Evolutionary conservation across 2,329 filamentous ascomycete species (phyloP).

Genomic region (Colletotrichum ledebouriae): DNA sequence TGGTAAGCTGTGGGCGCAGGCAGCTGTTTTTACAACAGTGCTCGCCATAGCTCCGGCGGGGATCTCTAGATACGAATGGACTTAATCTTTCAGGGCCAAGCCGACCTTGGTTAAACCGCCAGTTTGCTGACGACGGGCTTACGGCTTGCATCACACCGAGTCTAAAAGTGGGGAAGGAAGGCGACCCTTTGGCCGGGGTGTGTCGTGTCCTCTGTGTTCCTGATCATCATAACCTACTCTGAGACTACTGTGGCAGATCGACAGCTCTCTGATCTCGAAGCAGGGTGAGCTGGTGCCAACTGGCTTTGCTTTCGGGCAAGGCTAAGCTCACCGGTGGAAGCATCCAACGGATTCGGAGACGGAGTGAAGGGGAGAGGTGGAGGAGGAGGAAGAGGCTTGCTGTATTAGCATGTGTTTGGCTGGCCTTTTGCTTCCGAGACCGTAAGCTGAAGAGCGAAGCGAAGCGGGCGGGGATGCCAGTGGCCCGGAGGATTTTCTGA

Average conservation of each 20-base stretch:
- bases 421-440: constrained; percentile 28
- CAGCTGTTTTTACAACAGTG: too few relatives aligned
- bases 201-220: constrained; percentile 11
- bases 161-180: constrained; percentile 35
- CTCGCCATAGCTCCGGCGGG: not conserved
- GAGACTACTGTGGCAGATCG: too few relatives aligned
- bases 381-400: constrained; percentile 14
- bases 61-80: not conserved
- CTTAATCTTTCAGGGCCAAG: constrained; percentile 6
- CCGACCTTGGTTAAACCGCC: not conserved
- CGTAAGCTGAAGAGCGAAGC: constrained; percentile 24
- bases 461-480: constrained; percentile 15
- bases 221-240: constrained; percentile 1
- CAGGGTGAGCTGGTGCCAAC: not conserved
- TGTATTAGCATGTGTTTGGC: constrained; percentile 3
- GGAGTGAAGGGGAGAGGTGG: not conserved
- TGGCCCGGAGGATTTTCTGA: constrained; percentile 30
- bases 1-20: too few relatives aligned
- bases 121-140: constrained; percentile 35
- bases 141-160: constrained; percentile 32
- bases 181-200: constrained; percentile 2
- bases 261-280: too few relatives aligned
- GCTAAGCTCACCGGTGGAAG: constrained; percentile 27
- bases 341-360: constrained; percentile 9
- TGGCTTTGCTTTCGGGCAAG: constrained; percentile 11